Evolutionary conservation across 2,329 filamentous ascomycete genomes (phyloP), one percentile per base, ranked within the genome.

Genomic region (Akanthomyces muscarius): DNA sequence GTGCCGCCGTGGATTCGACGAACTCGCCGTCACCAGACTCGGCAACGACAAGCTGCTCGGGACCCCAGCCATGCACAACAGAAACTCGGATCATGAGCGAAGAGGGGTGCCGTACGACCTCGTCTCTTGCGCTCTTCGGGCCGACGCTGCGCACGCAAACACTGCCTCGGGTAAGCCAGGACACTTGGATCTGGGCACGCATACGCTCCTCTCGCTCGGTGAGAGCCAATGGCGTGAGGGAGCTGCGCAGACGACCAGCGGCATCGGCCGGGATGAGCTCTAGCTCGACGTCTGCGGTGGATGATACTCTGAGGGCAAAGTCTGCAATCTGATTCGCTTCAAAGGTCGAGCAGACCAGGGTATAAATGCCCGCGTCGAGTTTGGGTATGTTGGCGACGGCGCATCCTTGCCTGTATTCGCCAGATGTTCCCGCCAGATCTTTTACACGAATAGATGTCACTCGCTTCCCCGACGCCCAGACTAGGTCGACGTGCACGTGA

Each of bases 281-380:
- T 5, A 96, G 72, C 1, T 74, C 69, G 44, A 87, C 82, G 0
- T 82, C 78, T 2, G 77, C 72, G 61, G 83, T 85, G 41, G 89
- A 88, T 53, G 88, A 87, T n/a, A 97, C 81, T 63, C 87, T 85
- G 10, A 99, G 80, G 0, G 82, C 85, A 71, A 96, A 98, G 55
- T 82, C 81, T 4, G 89, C 90, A 1, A 86, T 79, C 71, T 96
- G 91, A 10, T 89, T 89, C 0, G 89, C 83, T 66, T 96, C 92
- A 73, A 96, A 98, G 0, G 94, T 96, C 2, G 92, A 97, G 72
- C 90, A 94, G 7, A 97, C 89, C 62, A 97, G 82, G 0, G 91
- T 97, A 74, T 98, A 99, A 0, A 81, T 81, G 0, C 94, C 94
- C 0, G 85, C 78, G 45, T 87, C 86, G 21, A 97, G 77, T 23